These are phyloP conservation scores for Prinsepia uniflora DNA, from an alignment of 306 rosid species.

Conservation along the genomic window DNA sequence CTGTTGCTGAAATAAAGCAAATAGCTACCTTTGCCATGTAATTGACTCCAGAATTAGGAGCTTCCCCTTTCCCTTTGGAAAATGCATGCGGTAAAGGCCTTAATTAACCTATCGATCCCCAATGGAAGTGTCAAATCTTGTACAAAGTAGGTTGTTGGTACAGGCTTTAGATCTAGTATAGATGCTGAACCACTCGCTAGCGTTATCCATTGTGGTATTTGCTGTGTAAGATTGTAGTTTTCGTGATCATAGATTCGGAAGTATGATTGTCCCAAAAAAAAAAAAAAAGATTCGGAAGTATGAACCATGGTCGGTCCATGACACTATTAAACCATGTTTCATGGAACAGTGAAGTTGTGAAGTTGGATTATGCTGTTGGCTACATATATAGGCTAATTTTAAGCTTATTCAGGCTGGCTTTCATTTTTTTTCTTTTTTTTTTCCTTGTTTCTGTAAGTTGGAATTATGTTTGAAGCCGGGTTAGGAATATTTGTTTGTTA, in stretches of 20 bases:
- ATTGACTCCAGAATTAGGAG: too few relatives aligned
- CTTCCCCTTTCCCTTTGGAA: too few relatives aligned
- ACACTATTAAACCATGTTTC: background rate
- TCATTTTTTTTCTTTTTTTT: background rate
- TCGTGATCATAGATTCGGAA: background rate
- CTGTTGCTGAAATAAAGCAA: too few relatives aligned
- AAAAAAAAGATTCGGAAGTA: background rate
- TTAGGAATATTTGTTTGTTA: background rate
- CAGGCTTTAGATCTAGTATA: background rate
- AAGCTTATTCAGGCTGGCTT: background rate
- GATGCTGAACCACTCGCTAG: background rate
- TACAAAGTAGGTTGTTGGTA: slow-evolving; percentile 11
- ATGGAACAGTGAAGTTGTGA: background rate
- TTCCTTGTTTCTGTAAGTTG: too few relatives aligned
- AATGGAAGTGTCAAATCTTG: background rate
- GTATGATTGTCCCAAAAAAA: too few relatives aligned
- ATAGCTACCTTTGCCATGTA: too few relatives aligned
- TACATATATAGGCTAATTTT: background rate
- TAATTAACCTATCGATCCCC: too few relatives aligned
- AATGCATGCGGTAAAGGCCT: too few relatives aligned
- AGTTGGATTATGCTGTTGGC: background rate
- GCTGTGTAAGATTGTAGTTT: background rate
- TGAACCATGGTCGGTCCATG: background rate
- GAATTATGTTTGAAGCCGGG: too few relatives aligned
- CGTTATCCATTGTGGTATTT: background rate